Base-by-base conservation (phyloP, 2,329 filamentous ascomycete species). In the Hymenoscyphus linearis region DNA sequence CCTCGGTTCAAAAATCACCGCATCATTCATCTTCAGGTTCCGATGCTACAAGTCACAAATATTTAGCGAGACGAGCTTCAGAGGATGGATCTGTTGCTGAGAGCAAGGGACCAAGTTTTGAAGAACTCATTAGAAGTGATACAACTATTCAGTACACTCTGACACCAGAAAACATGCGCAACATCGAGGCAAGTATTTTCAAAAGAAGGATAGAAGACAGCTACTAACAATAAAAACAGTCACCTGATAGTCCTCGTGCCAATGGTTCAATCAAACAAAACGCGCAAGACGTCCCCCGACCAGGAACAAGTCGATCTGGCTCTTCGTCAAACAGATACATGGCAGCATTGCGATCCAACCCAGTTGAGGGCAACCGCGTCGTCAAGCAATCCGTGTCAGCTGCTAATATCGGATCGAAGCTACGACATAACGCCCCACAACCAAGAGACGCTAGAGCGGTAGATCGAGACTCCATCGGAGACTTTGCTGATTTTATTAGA, bases 401-500 rank as follows among this genome's bases (percentile, higher is more conserved):
- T 10, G 63, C 64, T 10, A 68, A 64, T 52, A 62, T 61, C 9
- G 67, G 62, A 14, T 63, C 69, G 25, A 67, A 62, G 56, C 18
- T 66, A 7, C 65, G 69, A 18, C 57, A 65, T 3, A 69, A 67
- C 60, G 60, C 60, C 50, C 64, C 69, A 55, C 68, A 72, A 58
- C 85, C 91, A 26, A 84, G 92, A 65, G 92, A 96, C 66, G 86
- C 91, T 1, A 83, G 88, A 64, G 4, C 31, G 10, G 79, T 89
- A 9, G 81, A 85, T 10, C 79, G 81, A 4, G 89, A 93, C 64
- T 91, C 91, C 0, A 84, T 88, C 9, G 81, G 86, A 53, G 93
- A 96, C 69, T 91, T 97, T 76, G 90, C 91, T 25, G 89, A 96
- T 62, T 97, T 96, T 72, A 91, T 96, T 69, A 88, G 91, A 62